Evolutionary conservation across 2,329 filamentous ascomycete species (phyloP), one percentile per base, ranked within the genome.

Genomic region (Neurospora sp.): DNA sequence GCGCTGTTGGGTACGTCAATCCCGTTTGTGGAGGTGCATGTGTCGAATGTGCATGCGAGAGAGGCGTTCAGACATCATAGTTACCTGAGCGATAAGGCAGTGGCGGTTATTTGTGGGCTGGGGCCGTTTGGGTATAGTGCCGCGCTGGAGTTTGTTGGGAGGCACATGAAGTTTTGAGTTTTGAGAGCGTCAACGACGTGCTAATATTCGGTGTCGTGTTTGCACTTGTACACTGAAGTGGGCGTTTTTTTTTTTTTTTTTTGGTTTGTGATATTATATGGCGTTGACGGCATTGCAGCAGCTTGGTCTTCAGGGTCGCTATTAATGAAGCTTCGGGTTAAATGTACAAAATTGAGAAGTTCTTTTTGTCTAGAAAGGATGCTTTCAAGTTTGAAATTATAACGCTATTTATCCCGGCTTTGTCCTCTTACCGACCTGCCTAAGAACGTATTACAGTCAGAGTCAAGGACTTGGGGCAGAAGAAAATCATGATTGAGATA

Each of bases 21-120:
- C 28, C 91, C 91, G 0, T 94, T 93, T 75, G 82, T 94, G 66
- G 92, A 95, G 80, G 79, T 93, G n/a, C 91, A 94, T 77, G 85
- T 93, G 40, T 89, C 84, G 69, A 94, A 94, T 78, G 86, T 93
- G 1, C 91, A 94, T 78, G 85, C 87, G 38, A 80, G 92, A 8
- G 92, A 94, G 80, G 75, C 83, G 1, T 94, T 87, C 75, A 83
- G 91, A 68, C 85, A 88, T 73, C 88, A 90, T 73, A 92, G 89
- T 73, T 93, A 90, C 76, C 81, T 94, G 73, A 88, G 86, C 74
- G 91, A 94, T 77, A 93, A 93, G 82, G 91, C 91, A 0, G 85
- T 86, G 36, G 91, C 88, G 0, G 88, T 93, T 8, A 88, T 95
- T 70, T 90, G 88, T 74, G 91, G 91, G 0, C 74, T 94, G 77